phyloP scores from a whole-genome alignment of 768 basidiomycete species.

The Pholiota microspora region DNA sequence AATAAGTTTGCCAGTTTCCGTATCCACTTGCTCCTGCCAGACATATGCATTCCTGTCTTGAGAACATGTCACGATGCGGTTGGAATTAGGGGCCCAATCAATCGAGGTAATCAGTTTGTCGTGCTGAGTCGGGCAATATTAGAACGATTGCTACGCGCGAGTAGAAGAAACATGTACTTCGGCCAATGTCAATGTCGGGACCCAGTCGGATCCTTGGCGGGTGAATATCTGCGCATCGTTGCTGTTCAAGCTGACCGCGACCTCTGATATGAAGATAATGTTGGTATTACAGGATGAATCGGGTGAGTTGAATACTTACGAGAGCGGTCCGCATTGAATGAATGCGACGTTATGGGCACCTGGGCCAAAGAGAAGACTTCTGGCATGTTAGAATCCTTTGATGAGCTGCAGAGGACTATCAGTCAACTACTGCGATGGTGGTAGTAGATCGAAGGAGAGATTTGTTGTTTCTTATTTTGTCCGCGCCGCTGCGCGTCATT shows the following conservation, averaged over 20 bases:
- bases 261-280: slow-evolving; percentile 48
- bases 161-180: slow-evolving; percentile 60
- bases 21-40: slow-evolving; percentile 83
- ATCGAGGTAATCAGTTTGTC: slow-evolving; percentile 98
- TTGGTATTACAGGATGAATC: background rate
- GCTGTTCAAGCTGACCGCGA: slow-evolving; percentile 88
- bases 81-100: slow-evolving; percentile 97
- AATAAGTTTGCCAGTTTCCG: slow-evolving; percentile 61
- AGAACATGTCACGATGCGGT: slow-evolving; percentile 98
- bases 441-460: slow-evolving; percentile 3
- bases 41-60: slow-evolving; percentile 99
- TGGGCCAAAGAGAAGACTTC: slow-evolving; percentile 80
- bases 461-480: background rate
- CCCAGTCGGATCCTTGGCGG: slow-evolving; percentile 67
- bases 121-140: slow-evolving; percentile 53
- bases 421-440: slow-evolving; percentile 73
- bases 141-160: background rate
- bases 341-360: slow-evolving; percentile 82
- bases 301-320: slow-evolving; percentile 52
- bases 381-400: slow-evolving; percentile 41
- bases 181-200: slow-evolving; percentile 69
- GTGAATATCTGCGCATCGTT: slow-evolving; percentile 84
- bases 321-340: slow-evolving; percentile 85
- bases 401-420: slow-evolving; percentile 64
- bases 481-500: background rate